These are phyloP conservation scores for Salvia miltiorrhiza DNA, from an alignment of 257 asterid genomes.

Conservation along the genomic window DNA sequence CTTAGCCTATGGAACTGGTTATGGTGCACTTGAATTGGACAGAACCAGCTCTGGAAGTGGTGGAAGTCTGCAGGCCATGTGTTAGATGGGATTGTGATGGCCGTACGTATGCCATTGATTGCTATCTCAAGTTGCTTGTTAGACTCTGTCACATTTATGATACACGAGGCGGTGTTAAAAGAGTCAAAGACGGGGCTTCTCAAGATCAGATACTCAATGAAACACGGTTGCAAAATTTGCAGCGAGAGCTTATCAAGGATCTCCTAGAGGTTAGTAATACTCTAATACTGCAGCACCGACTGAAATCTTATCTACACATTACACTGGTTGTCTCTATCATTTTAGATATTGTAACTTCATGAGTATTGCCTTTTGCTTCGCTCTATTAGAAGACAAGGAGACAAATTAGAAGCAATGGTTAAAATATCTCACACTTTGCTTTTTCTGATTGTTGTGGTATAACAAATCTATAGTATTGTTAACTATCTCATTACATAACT, in stretches of 20 bases:
- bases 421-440: neutral
- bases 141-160: constrained; percentile 92
- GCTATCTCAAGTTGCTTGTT: constrained; percentile 87
- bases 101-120: constrained; percentile 91
- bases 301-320: neutral
- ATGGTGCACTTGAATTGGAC: constrained; percentile 98
- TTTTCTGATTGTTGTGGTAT: neutral
- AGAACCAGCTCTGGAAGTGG: constrained; percentile 94
- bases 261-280: constrained; percentile 76
- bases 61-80: constrained; percentile 96
- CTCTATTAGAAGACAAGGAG: neutral
- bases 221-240: constrained; percentile 89
- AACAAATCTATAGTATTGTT: too few relatives aligned
- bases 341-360: neutral
- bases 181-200: constrained; percentile 94
- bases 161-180: constrained; percentile 94
- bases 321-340: neutral
- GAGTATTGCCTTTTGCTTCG: neutral
- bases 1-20: constrained; percentile 94
- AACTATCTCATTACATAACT: constrained; percentile 4
- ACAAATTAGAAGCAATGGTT: too few relatives aligned
- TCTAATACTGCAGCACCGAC: constrained; percentile 20
- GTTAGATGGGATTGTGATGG: constrained; percentile 95
- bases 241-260: constrained; percentile 79
- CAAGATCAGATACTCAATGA: constrained; percentile 95